A percentile compares a stretch with the other conserved stretches of the same genome.
phyloP scores from a whole-genome alignment of 23 red algal species.

The Chondrus crispus region DNA sequence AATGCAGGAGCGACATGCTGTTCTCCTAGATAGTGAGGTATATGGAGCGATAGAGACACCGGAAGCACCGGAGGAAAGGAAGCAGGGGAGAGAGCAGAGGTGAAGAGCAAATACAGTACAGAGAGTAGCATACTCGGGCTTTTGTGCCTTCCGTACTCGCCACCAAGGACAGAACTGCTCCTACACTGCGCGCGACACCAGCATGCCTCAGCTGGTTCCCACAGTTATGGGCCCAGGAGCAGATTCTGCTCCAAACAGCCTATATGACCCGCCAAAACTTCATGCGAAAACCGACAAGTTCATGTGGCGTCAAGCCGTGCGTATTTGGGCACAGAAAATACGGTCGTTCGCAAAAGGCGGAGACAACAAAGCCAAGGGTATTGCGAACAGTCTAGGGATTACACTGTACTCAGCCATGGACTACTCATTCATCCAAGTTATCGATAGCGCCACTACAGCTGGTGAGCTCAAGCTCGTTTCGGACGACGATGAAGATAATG shows the following conservation, averaged over 20 bases:
- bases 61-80: too few species aligned
- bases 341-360: slow-evolving; percentile 1
- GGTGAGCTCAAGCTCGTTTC: neutral
- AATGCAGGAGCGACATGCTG: too few species aligned
- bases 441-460: neutral
- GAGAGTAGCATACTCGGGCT: too few species aligned
- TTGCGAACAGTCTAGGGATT: neutral
- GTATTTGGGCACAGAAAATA: neutral
- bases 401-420: neutral
- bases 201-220: too few species aligned
- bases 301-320: neutral
- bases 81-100: too few species aligned
- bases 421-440: neutral
- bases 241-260: neutral
- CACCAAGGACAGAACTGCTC: too few species aligned
- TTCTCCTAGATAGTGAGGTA: too few species aligned
- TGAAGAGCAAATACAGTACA: too few species aligned
- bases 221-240: slow-evolving; percentile 19
- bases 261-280: neutral
- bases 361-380: neutral
- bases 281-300: neutral
- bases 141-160: too few species aligned
- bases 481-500: neutral
- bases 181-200: too few species aligned
- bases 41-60: too few species aligned